phyloP scores from a whole-genome alignment of 345 rosid genomes.

The Excoecaria cochinchinensis region DNA sequence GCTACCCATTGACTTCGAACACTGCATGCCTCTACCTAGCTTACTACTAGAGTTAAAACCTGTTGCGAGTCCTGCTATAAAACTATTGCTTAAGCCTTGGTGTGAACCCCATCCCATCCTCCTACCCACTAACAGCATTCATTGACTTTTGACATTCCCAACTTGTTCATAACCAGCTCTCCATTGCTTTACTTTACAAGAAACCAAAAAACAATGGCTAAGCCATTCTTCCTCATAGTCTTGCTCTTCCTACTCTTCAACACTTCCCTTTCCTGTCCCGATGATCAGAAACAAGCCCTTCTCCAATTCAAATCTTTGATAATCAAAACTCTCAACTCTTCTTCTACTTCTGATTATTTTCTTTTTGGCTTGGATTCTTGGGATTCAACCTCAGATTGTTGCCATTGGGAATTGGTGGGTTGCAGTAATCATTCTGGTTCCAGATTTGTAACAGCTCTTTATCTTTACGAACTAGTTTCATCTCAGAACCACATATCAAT shows the following conservation, averaged over 20 bases:
- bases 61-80: too few relatives aligned
- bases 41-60: neutral
- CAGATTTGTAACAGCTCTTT: constrained; percentile 20
- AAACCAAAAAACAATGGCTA: neutral
- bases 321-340: constrained; percentile 9
- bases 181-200: neutral
- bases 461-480: constrained; percentile 16
- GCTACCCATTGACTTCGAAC: too few relatives aligned
- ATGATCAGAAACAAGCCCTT: constrained; percentile 36
- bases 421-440: constrained; percentile 17
- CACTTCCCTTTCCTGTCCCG: constrained; percentile 27
- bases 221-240: neutral
- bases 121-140: neutral
- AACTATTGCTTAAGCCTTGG: too few relatives aligned
- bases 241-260: constrained; percentile 10
- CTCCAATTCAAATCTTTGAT: constrained; percentile 31
- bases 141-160: neutral
- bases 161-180: neutral
- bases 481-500: constrained; percentile 1
- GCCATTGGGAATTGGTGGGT: constrained; percentile 32
- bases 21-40: too few relatives aligned
- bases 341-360: constrained; percentile 18
- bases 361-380: constrained; percentile 25
- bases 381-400: constrained; percentile 33
- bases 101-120: neutral